A percentile compares a stretch with the other conserved stretches of the same genome.
Evolutionary conservation across 805 yeast species (phyloP).

Genomic region (Metschnikowia sp.): DNA sequence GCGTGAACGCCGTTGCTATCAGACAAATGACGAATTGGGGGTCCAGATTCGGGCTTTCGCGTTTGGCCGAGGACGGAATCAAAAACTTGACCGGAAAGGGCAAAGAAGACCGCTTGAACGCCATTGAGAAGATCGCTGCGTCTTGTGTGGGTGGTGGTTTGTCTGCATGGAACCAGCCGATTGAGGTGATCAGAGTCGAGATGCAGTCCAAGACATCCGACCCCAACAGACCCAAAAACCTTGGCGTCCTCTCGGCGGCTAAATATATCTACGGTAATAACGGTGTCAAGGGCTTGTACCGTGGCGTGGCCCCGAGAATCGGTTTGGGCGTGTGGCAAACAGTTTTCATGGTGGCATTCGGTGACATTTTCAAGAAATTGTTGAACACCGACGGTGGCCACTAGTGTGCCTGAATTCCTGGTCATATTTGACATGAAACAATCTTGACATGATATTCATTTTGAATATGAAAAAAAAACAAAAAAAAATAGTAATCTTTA

Average conservation of each 20-base stretch:
- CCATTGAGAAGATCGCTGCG: slow-evolving; percentile 78
- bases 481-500: too few relatives aligned
- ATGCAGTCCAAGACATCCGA: slow-evolving; percentile 95
- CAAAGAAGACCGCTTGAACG: slow-evolving; percentile 56
- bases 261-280: slow-evolving; percentile 77
- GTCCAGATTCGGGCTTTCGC: slow-evolving; percentile 87
- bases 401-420: background rate
- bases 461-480: too few relatives aligned
- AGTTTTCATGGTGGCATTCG: slow-evolving; percentile 96
- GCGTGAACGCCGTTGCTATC: slow-evolving; percentile 98
- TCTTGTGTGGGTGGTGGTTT: slow-evolving; percentile 95
- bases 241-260: slow-evolving; percentile 72
- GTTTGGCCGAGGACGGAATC: slow-evolving; percentile 86
- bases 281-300: slow-evolving; percentile 86
- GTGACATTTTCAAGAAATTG: slow-evolving; percentile 64
- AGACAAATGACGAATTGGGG: slow-evolving; percentile 99
- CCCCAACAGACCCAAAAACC: slow-evolving; percentile 92
- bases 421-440: too few relatives aligned
- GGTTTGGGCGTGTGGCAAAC: slow-evolving; percentile 98
- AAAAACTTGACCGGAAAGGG: slow-evolving; percentile 60
- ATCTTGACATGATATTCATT: too few relatives aligned
- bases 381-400: slow-evolving; percentile 38
- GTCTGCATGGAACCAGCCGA: slow-evolving; percentile 98
- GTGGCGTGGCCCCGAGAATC: slow-evolving; percentile 96
- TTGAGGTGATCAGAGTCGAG: slow-evolving; percentile 95